A percentile compares a stretch with the other conserved stretches of the same genome.
Evolutionary conservation across 306 rosid genomes (phyloP).

Genomic region (Lupinus albus): DNA sequence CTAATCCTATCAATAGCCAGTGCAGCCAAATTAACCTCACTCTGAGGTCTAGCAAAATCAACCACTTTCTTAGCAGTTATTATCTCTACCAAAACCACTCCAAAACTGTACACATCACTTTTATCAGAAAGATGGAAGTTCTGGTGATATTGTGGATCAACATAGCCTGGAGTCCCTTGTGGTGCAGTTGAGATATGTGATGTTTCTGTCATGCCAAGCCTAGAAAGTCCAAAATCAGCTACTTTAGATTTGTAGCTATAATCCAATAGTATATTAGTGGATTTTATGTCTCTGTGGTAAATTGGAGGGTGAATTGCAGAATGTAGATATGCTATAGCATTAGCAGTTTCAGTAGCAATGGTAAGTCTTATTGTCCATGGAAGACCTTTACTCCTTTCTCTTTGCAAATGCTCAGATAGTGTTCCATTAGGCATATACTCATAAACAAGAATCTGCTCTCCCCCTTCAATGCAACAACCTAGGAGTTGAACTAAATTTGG

Average conservation of each 20-base stretch:
- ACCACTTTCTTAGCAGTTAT: conserved; percentile 93
- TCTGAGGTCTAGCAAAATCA: conserved; percentile 78
- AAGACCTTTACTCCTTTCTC: conserved; percentile 69
- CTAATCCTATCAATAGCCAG: conserved; percentile 92
- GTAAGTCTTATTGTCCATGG: conserved; percentile 90
- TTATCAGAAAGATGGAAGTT: conserved; percentile 93
- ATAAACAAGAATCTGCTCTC: conserved; percentile 88
- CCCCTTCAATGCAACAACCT: conserved; percentile 93
- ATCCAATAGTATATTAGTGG: conserved; percentile 87
- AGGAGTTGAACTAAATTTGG: conserved; percentile 87
- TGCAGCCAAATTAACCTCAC: conserved; percentile 89
- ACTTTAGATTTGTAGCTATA: conserved; percentile 82
- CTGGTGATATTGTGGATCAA: conserved; percentile 98
- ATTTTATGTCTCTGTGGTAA: conserved; percentile 93
- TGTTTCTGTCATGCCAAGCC: conserved; percentile 82
- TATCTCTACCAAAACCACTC: conserved; percentile 92
- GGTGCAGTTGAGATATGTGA: conserved; percentile 96
- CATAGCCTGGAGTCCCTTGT: conserved; percentile 97
- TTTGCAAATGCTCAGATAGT: conserved; percentile 80
- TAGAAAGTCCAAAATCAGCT: conserved; percentile 97
- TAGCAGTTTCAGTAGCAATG: conserved; percentile 86
- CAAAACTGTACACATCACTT: conserved; percentile 96
- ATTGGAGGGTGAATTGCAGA: conserved; percentile 86
- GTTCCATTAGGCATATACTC: conserved; percentile 95
- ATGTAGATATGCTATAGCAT: conserved; percentile 91